These are phyloP conservation scores for Pharus latifolius DNA, from an alignment of 176 grass and related monocot genomes.

Conservation along the genomic window DNA sequence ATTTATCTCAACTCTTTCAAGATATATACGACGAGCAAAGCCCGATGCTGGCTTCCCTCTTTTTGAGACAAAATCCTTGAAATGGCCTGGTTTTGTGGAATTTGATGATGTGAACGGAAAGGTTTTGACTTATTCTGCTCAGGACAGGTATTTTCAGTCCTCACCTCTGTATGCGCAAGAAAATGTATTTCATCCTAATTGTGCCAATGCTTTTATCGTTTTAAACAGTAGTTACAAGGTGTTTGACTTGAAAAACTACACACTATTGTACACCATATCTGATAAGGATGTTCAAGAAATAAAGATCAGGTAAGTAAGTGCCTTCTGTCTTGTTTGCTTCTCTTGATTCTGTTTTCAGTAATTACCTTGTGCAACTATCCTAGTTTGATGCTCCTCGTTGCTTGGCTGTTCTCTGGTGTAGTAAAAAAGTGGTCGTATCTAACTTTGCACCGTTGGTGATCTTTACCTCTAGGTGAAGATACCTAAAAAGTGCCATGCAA, in stretches of 20 bases:
- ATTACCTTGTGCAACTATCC: not conserved
- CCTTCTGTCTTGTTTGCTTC: not conserved
- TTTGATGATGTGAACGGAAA: slow-evolving; percentile 91
- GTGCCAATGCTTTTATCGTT: slow-evolving; percentile 13
- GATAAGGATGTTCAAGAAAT: slow-evolving; percentile 79
- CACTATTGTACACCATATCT: slow-evolving; percentile 60
- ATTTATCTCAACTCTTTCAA: slow-evolving; percentile 9
- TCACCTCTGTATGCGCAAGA: not conserved
- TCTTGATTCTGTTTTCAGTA: not conserved
- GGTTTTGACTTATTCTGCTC: slow-evolving; percentile 74
- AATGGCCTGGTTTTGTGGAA: slow-evolving; percentile 79
- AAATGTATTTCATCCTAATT: not conserved
- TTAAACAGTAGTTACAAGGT: slow-evolving; percentile 69
- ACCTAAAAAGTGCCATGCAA: not conserved
- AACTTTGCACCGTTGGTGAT: too few species aligned
- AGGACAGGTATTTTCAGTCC: slow-evolving; percentile 39
- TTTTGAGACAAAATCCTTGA: slow-evolving; percentile 66
- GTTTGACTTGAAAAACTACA: slow-evolving; percentile 78
- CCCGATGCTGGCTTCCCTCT: slow-evolving; percentile 67
- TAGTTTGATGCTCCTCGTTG: not conserved
- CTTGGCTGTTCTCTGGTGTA: not conserved
- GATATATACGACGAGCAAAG: slow-evolving; percentile 61
- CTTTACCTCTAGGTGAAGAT: too few species aligned
- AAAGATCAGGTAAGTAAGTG: slow-evolving; percentile 60
- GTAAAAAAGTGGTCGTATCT: too few species aligned